Base-by-base conservation (phyloP, 1,284 basidiomycete species). In the Sanguinoderma infundibulare region DNA sequence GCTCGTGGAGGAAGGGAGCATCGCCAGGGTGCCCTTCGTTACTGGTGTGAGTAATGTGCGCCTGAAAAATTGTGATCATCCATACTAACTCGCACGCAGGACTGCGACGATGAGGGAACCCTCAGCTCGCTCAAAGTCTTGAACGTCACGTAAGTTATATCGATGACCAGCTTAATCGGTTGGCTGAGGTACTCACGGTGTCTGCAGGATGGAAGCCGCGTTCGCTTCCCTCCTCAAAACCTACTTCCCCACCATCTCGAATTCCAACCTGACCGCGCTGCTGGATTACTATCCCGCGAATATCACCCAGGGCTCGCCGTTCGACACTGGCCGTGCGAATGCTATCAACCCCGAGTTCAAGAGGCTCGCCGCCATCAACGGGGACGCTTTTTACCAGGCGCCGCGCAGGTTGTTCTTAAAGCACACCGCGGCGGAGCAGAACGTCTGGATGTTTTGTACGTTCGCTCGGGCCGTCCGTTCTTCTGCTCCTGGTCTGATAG, bases 251-350 rank as follows among this genome's bases (percentile, higher is more conserved):
- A 63, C 66, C 1, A 69, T 73, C 14, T 62, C 74, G 0, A 57
- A 60, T 9, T 46, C 58, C 0, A 69, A 76, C 20, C 47, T 82
- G 7, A 65, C 69, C 24, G 57, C 67, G 12, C 49, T 85, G 4
- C 61, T 77, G 50, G 38, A 42, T 2, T 62, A 78, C 15, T 87
- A 86, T 62, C 79, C 84, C 2, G 60, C 64, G 1, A 78, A 83
- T 56, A 70, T 78, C 22, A 73, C 73, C 0, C 67, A 79, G 63
- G 83, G 85, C 9, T 84, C 84, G 0, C 85, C 85, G 0, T 86
- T 78, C 62, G 73, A 75, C 50, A 85, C 83, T 0, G 77, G 81
- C 0, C 59, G 72, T 32, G 49, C 75, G 1, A 79, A 83, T 57
- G 73, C 72, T 0, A 58, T 84, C 14, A 76, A 77, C 0, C 79